Conservation (phyloP, 495 filamentous ascomycete genomes). For the Stereocaulon alpinum region DNA sequence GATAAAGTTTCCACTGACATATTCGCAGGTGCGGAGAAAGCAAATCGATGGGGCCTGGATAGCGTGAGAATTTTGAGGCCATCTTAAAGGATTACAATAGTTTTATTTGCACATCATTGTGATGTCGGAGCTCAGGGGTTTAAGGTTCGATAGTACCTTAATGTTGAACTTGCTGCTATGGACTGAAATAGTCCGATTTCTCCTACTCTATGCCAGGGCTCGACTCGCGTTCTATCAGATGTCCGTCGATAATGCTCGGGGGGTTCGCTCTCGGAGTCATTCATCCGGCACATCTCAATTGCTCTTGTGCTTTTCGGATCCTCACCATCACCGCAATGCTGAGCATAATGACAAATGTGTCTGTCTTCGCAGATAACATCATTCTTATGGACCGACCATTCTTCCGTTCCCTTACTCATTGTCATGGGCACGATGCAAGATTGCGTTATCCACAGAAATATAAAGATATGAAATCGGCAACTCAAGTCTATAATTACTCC, state of each 20-base stretch:
- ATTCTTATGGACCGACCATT: not conserved
- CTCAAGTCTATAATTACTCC: not conserved
- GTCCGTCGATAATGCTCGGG: too few species aligned
- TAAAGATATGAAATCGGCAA: not conserved
- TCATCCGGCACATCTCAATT: not conserved
- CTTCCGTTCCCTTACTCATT: not conserved
- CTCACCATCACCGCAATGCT: too few species aligned
- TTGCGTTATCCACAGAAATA: not conserved
- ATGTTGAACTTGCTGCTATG: not conserved
- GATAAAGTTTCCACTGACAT: not conserved
- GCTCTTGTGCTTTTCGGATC: too few species aligned
- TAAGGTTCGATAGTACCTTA: too few species aligned
- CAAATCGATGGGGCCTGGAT: conserved; percentile 23
- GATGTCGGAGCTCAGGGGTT: too few species aligned
- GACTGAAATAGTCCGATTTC: not conserved
- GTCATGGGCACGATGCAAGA: not conserved
- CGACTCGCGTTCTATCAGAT: not conserved
- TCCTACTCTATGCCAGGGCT: not conserved
- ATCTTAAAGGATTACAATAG: not conserved
- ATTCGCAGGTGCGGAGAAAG: conserved; percentile 21
- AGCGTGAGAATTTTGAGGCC: conserved; percentile 6
- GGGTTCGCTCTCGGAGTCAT: not conserved
- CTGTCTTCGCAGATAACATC: too few species aligned
- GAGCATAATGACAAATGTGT: too few species aligned
- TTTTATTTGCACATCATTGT: too few species aligned